Base-by-base conservation (phyloP, 1,139 yeast genomes). In the Magnusiomyces ingens region DNA sequence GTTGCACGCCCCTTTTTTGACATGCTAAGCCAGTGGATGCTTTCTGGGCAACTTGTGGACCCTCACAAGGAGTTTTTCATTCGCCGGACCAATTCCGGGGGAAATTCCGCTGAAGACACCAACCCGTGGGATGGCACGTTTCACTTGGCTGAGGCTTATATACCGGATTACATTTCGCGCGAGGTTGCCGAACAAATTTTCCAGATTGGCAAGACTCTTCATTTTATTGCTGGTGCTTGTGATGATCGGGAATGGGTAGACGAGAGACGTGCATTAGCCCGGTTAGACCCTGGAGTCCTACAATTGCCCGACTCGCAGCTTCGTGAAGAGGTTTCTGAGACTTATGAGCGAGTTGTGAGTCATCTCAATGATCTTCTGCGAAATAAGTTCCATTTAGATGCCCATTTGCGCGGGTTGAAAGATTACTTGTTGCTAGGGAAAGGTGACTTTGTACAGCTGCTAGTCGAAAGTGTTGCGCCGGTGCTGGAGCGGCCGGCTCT, bases 121-220 rank as follows among this genome's bases (percentile, higher is more conserved):
- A 13, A 12, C 11, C 17, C 49, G 36, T 68, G 72, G 73, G 62
- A 59, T 2, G 66, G 63, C 37, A 58, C 69, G 49, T 71, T 70
- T 52, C 54, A 49, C 8, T 55, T 74, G 3, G 67, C 66, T 11
- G 48, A 59, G 36, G 68, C 68, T 0, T 78, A 75, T 58, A 74
- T 85, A 1, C 97, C 97, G 0, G 65, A 68, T 8, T 87, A 85
- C 62, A 71, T 85, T 53, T 66, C 77, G 0, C 61, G 64, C 5
- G 69, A 70, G 15, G 68, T 78, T 1, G 82, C 88, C 1, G 66
- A 71, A 26, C 77, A 79, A 59, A 78, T 86, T 10, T 85, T 77
- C 60, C 87, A 88, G 55, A 82, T 86, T 26, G 99, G 99, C 0
- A 83, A 85, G 59, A 80, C 88, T 15, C 72, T 85, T n/a, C 76